A percentile compares a stretch with the other conserved stretches of the same genome.
These are phyloP conservation scores for Helotiales sp. DNA, from an alignment of 2,329 filamentous ascomycete genomes.

Conservation along the genomic window DNA sequence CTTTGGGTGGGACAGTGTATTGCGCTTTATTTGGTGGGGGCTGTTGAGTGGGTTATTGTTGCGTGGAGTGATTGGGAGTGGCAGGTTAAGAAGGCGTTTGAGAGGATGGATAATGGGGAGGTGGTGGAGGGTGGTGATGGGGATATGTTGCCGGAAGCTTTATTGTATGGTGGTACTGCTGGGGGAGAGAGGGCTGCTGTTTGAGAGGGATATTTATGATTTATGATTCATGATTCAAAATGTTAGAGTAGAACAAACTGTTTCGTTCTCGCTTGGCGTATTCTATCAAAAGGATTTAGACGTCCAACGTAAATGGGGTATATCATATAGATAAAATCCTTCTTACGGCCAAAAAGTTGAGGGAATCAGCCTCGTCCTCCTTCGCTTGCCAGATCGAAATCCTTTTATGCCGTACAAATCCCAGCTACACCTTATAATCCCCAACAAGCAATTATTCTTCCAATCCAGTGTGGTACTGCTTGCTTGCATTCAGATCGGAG, in stretches of 20 bases:
- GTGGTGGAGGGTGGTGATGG: constrained; percentile 23
- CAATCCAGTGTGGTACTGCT: too few relatives aligned
- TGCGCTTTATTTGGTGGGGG: constrained; percentile 77
- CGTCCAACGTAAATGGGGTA: background rate
- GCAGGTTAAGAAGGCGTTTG: constrained; percentile 70
- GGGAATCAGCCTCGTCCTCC: too few relatives aligned
- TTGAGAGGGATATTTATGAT: background rate
- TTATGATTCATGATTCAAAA: background rate
- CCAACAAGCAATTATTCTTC: too few relatives aligned
- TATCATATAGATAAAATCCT: too few relatives aligned
- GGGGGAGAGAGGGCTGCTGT: background rate
- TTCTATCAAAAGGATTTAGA: too few relatives aligned
- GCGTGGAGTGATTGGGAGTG: constrained; percentile 74
- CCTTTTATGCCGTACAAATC: too few relatives aligned
- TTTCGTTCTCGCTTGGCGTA: background rate
- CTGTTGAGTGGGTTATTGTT: constrained; percentile 77
- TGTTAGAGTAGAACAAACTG: background rate
- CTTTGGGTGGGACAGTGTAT: constrained; percentile 85
- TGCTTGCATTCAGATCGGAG: too few relatives aligned
- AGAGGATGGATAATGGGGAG: constrained; percentile 60
- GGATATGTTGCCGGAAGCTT: background rate
- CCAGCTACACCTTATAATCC: too few relatives aligned
- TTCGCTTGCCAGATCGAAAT: too few relatives aligned
- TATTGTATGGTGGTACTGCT: background rate
- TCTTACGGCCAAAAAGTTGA: too few relatives aligned